Percentiles rank a stretch among this genome's conserved stretches.
Evolutionary conservation across 768 basidiomycete genomes (phyloP).

Genomic region (Paxillus ammoniavirescens): DNA sequence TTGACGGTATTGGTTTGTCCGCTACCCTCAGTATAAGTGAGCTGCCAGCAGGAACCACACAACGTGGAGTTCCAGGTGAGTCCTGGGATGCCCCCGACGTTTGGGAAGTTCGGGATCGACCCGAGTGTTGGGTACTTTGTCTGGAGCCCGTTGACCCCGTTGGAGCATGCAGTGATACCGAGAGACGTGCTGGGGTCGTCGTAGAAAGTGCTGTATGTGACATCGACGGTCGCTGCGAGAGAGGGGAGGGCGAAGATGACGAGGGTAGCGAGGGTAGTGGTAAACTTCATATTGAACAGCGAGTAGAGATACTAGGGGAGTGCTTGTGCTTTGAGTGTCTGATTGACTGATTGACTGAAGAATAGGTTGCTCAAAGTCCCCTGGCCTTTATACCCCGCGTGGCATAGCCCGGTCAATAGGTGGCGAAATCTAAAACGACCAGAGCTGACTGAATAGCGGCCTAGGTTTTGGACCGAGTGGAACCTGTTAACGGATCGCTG

Average conservation of each 20-base stretch:
- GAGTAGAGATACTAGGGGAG: not conserved
- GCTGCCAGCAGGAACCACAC: conserved; percentile 62
- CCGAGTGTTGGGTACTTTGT: conserved; percentile 32
- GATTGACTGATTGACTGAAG: not conserved
- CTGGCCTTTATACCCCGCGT: not conserved
- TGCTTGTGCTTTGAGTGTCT: not conserved
- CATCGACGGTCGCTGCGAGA: conserved; percentile 34
- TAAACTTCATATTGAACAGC: conserved; percentile 18
- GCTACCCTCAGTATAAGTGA: conserved; percentile 42
- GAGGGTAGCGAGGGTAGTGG: conserved; percentile 6
- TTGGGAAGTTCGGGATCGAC: conserved; percentile 31
- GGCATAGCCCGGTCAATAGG: not conserved
- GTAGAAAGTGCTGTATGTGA: conserved; percentile 36
- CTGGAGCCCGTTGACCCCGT: conserved; percentile 33
- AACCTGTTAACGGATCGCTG: not conserved
- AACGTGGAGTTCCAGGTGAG: conserved; percentile 43
- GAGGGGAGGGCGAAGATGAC: conserved; percentile 17
- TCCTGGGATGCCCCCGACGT: conserved; percentile 27
- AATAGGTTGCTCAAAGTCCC: no score
- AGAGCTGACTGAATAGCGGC: not conserved
- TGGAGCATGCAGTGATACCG: conserved; percentile 33
- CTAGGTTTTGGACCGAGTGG: not conserved
- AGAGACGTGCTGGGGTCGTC: conserved; percentile 28
- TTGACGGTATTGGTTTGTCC: conserved; percentile 40
- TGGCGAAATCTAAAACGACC: not conserved